These are phyloP conservation scores for Dryadomyces quercivorus DNA, from an alignment of 2,329 filamentous ascomycete species.

Conservation along the genomic window DNA sequence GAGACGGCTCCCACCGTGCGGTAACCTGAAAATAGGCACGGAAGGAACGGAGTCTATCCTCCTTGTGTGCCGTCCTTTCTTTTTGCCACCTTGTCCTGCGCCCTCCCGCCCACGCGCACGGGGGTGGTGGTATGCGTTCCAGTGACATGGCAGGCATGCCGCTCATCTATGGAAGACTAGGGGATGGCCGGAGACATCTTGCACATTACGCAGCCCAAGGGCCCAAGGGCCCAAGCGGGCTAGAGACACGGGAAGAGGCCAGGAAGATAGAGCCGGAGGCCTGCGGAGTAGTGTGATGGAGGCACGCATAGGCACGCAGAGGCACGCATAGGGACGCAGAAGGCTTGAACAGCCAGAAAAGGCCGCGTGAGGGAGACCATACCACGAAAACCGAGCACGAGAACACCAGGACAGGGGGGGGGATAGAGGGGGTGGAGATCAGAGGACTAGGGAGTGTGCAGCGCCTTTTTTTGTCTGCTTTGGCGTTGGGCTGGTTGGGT, in stretches of 20 bases:
- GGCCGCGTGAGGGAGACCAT: background rate
- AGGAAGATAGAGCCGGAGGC: background rate
- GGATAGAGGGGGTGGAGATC: background rate
- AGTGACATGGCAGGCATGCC: constrained; percentile 17
- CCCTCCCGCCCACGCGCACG: background rate
- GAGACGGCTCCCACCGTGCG: constrained; percentile 32
- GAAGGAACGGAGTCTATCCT: background rate
- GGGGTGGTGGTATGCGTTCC: constrained; percentile 9
- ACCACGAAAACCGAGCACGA: background rate
- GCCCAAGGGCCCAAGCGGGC: background rate
- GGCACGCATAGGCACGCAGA: background rate
- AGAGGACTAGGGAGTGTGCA: background rate
- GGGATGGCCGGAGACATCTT: constrained; percentile 1
- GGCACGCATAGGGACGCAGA: no score
- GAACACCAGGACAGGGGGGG: background rate
- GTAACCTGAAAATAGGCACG: constrained; percentile 18
- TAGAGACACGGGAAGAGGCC: background rate
- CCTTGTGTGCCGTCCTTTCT: background rate
- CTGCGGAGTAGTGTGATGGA: background rate
- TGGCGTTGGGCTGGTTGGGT: constrained; percentile 5
- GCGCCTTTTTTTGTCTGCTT: background rate
- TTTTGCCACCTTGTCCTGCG: background rate
- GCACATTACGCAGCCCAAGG: background rate
- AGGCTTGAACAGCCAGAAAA: background rate
- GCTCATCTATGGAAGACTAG: constrained; percentile 10